These are phyloP conservation scores for Solioccasus polychromus DNA, from an alignment of 768 basidiomycete genomes.

Conservation along the genomic window DNA sequence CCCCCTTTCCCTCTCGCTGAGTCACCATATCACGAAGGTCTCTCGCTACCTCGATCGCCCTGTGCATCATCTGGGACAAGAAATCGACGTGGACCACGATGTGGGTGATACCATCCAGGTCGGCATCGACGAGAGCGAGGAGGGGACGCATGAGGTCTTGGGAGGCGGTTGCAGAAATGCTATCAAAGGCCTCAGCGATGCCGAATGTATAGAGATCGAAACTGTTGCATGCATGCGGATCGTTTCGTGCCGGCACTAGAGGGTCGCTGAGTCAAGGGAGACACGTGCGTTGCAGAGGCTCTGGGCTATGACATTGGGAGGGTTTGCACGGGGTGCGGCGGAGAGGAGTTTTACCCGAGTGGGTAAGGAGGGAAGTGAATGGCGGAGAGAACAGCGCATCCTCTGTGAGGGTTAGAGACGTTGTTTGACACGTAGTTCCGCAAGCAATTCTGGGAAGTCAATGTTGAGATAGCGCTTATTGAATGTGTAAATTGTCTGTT, in stretches of 20 bases:
- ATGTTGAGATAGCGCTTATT: conserved; percentile 78
- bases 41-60: conserved; percentile 70
- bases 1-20: too few relatives aligned
- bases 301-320: conserved; percentile 61
- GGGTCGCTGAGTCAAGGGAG: conserved; percentile 58
- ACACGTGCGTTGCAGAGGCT: conserved; percentile 61
- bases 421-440: conserved; percentile 58
- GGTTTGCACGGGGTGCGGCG: conserved; percentile 71
- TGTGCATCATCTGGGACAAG: conserved; percentile 61
- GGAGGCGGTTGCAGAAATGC: conserved; percentile 49
- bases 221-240: conserved; percentile 69
- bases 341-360: conserved; percentile 48
- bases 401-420: conserved; percentile 66
- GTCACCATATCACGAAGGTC: too few relatives aligned
- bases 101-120: conserved; percentile 65
- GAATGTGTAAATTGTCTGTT: conserved; percentile 74
- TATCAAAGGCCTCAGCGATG: conserved; percentile 68
- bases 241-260: conserved; percentile 67
- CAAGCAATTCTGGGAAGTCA: conserved; percentile 62
- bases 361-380: neutral
- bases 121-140: conserved; percentile 62
- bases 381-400: conserved; percentile 37
- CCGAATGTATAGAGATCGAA: conserved; percentile 73
- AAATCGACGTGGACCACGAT: conserved; percentile 76
- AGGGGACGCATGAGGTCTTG: conserved; percentile 67